Evolutionary conservation across 371 early-diverging fungal genomes (phyloP), one percentile per base, ranked within the genome.

Genomic region (Circinella umbellata): DNA sequence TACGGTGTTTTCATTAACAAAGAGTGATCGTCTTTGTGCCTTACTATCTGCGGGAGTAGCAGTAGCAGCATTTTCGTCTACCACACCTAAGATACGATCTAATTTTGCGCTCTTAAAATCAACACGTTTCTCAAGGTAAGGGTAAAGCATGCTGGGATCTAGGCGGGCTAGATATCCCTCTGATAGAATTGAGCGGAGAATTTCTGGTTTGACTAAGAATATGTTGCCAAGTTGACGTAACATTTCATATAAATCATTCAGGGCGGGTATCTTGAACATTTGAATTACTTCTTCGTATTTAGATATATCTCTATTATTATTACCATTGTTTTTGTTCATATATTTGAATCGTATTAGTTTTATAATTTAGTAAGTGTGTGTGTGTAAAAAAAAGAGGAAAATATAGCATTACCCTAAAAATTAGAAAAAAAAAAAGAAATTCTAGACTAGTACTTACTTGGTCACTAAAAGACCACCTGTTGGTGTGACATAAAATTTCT

Each of bases 211-310:
- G 17, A 95, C 96, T 51, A 95, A 80, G 73, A 93, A 97, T 13
- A 98, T 87, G 67, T 95, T 96, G 68, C 94, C 95, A 14, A 98
- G 79, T 67, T 97, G 95, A 67, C 94, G 92, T n/a, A 98, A 78
- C 86, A 96, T 90, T 64, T 93, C 93, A 78, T 97, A 97, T 39
- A 94, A 87, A 67, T 95, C 95, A 66, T 88, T 89, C 17, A 98
- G 76, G 15, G 79, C 76, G 11, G 92, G 86, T 48, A 95, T 81
- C 66, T 90, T 91, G 83, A 95, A 96, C 48, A 79, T 76, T 53
- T 85, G 75, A 48, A 98, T 90, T 0, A 88, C 79, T 76, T 97
- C 95, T 77, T 94, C 96, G 76, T 98, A 98, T 78, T 91, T 93
- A 17, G 96, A 90, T 60, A 98, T 90, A 76, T 98, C 99, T 78